Evolutionary conservation across 306 rosid species (phyloP).

Genomic region (Astragalus membranaceus): DNA sequence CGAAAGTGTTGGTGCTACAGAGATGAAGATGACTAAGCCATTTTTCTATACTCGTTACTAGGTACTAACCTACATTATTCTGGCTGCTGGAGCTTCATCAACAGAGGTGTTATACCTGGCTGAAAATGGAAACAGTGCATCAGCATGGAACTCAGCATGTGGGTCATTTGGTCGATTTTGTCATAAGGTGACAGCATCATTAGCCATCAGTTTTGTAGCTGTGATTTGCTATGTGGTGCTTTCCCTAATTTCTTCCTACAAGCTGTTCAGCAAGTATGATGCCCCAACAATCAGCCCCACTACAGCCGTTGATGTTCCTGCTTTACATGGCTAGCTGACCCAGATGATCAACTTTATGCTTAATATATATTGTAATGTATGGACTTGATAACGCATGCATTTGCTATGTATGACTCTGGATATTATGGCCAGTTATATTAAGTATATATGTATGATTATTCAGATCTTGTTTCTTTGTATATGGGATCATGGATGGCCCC

Average conservation of each 20-base stretch:
- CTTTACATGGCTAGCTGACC: conserved; percentile 32
- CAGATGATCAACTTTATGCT: neutral
- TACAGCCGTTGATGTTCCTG: conserved; percentile 28
- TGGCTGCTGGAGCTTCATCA: conserved; percentile 68
- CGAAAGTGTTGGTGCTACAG: no score
- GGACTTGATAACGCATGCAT: neutral
- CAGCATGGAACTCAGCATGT: conserved; percentile 71
- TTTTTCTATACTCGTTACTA: neutral
- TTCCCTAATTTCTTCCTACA: conserved; percentile 73
- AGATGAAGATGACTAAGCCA: neutral
- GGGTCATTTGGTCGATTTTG: conserved; percentile 59
- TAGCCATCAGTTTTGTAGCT: conserved; percentile 48
- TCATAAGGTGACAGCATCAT: conserved; percentile 49
- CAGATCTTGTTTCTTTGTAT: no score
- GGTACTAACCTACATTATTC: conserved; percentile 59
- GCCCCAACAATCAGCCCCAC: conserved; percentile 37
- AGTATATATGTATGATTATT: no score
- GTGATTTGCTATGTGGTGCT: conserved; percentile 50
- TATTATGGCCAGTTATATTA: no score
- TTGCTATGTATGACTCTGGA: neutral
- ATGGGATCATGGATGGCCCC: no score
- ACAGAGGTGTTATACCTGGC: conserved; percentile 68
- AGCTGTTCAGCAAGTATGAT: conserved; percentile 61
- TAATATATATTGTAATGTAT: neutral
- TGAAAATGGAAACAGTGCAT: conserved; percentile 48